Percentiles rank a stretch among this genome's conserved stretches.
phyloP scores from a whole-genome alignment of 164 flowering plant genomes.

The Liquidambar formosana region DNA sequence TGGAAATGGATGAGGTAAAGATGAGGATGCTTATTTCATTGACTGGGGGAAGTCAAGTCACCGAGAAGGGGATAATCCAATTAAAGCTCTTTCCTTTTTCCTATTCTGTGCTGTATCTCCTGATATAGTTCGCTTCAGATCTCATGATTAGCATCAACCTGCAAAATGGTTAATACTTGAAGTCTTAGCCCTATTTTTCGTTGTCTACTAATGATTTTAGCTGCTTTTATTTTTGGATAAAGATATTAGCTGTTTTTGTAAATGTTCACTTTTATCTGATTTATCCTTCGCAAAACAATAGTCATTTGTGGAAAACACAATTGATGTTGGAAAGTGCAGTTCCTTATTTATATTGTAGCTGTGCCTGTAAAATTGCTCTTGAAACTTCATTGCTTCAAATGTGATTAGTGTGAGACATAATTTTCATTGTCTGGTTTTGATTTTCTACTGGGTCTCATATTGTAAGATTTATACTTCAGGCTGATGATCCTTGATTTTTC shows the following conservation, averaged over 20 bases:
- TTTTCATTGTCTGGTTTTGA: neutral
- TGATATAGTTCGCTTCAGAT: neutral
- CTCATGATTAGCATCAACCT: neutral
- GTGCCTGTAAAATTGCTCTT: no score
- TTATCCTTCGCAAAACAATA: no score
- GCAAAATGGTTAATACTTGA: neutral
- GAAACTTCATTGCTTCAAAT: no score
- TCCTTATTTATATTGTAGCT: no score
- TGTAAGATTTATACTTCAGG: neutral
- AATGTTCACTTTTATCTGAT: no score
- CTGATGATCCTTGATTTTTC: constrained; percentile 22
- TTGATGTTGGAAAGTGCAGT: no score
- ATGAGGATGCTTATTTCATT: no score
- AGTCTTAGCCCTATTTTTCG: neutral
- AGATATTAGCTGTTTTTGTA: no score
- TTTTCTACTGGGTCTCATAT: neutral
- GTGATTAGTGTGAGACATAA: no score
- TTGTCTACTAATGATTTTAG: neutral
- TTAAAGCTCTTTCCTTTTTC: neutral
- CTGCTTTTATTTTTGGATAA: neutral
- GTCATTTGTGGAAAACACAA: no score
- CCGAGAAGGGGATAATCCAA: neutral
- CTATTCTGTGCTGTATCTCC: neutral
- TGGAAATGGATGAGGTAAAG: no score
- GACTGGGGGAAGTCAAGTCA: neutral